phyloP scores from a whole-genome alignment of 768 basidiomycete genomes.

The Pholiota microspora region DNA sequence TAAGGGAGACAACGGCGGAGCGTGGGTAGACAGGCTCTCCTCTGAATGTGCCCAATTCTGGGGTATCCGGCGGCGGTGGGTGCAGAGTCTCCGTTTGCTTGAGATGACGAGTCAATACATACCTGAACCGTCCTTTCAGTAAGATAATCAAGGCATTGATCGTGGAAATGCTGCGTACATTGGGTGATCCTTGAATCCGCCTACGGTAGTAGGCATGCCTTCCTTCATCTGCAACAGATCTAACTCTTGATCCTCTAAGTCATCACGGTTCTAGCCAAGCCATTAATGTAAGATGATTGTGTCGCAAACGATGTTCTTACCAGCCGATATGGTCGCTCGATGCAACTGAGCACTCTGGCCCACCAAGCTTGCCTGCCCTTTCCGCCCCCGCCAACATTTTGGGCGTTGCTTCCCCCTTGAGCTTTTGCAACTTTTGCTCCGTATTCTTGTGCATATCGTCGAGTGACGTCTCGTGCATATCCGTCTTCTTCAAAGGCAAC shows the following conservation, averaged over 20 bases:
- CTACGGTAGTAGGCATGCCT: constrained; percentile 89
- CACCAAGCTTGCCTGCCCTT: constrained; percentile 84
- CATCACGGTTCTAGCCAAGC: constrained; percentile 75
- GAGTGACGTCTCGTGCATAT: constrained; percentile 87
- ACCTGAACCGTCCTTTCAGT: constrained; percentile 17
- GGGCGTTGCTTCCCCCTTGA: constrained; percentile 54
- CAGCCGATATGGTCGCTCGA: constrained; percentile 78
- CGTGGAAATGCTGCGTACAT: constrained; percentile 46
- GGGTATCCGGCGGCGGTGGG: constrained; percentile 55
- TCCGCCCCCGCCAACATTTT: constrained; percentile 41
- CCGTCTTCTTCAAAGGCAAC: constrained; percentile 94
- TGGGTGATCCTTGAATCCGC: constrained; percentile 96
- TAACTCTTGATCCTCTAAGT: constrained; percentile 89
- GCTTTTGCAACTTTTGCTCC: constrained; percentile 76
- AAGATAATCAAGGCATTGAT: neutral
- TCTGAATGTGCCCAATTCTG: constrained; percentile 88
- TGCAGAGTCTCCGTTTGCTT: constrained; percentile 85
- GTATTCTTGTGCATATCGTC: constrained; percentile 82
- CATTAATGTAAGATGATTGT: constrained; percentile 12
- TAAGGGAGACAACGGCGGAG: constrained; percentile 78
- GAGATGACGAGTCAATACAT: constrained; percentile 83
- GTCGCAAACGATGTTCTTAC: constrained; percentile 41
- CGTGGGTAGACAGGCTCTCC: constrained; percentile 92
- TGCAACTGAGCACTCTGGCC: constrained; percentile 59
- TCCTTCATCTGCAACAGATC: constrained; percentile 74